phyloP scores from a whole-genome alignment of 306 rosid genomes.

The Purshia tridentata region DNA sequence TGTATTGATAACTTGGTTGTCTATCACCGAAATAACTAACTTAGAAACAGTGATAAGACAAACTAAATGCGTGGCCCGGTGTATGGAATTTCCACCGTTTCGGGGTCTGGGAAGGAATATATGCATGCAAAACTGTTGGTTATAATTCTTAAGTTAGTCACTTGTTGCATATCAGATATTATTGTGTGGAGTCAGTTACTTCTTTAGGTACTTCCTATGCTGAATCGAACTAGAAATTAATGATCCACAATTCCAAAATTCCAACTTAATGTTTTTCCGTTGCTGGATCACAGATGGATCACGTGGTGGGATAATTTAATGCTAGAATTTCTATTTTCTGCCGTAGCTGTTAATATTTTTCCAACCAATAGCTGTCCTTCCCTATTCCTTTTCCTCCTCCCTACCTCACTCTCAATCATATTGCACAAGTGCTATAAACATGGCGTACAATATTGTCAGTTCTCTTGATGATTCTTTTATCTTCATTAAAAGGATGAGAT shows the following conservation, averaged over 20 bases:
- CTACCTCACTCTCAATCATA: neutral
- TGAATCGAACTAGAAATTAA: neutral
- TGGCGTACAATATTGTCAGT: neutral
- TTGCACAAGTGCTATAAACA: neutral
- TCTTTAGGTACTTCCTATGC: neutral
- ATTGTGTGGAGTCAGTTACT: no score
- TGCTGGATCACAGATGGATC: neutral
- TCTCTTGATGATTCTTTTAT: neutral
- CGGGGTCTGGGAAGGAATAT: neutral
- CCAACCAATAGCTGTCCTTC: neutral
- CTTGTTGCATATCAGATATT: neutral
- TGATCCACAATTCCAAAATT: neutral
- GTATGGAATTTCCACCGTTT: neutral
- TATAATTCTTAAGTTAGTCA: neutral
- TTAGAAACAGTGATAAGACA: neutral
- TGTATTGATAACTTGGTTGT: neutral
- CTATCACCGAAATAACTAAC: neutral
- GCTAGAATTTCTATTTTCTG: neutral
- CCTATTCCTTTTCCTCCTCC: neutral
- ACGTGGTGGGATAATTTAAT: neutral
- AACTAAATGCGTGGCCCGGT: neutral
- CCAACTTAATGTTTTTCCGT: neutral
- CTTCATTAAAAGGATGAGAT: neutral
- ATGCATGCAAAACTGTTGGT: neutral
- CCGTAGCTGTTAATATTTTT: neutral